A percentile compares a stretch with the other conserved stretches of the same genome.
These are phyloP conservation scores for Pseudogymnoascus sp. DNA, from an alignment of 2,329 filamentous ascomycete genomes.

Conservation along the genomic window DNA sequence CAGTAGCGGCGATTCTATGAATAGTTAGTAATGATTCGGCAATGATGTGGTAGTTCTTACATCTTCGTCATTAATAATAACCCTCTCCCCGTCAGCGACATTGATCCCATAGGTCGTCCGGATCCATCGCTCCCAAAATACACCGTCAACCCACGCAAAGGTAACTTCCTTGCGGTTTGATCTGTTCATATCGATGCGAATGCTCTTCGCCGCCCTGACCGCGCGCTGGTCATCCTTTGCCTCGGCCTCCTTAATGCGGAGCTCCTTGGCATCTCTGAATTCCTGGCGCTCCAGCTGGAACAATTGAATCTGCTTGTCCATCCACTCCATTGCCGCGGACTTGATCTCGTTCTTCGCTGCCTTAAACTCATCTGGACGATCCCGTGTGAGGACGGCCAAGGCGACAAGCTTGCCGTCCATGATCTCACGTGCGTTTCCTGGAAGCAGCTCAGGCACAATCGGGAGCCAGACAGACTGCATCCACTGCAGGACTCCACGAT, in stretches of 20 bases:
- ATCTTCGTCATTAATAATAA: slow-evolving; percentile 96
- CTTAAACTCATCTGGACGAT: slow-evolving; percentile 69
- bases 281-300: slow-evolving; percentile 93
- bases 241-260: slow-evolving; percentile 92
- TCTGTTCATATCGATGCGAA: slow-evolving; percentile 83
- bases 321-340: slow-evolving; percentile 92
- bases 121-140: slow-evolving; percentile 97
- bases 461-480: slow-evolving; percentile 96
- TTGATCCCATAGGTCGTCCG: slow-evolving; percentile 91
- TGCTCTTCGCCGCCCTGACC: slow-evolving; percentile 77
- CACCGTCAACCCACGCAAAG: slow-evolving; percentile 95
- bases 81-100: slow-evolving; percentile 74
- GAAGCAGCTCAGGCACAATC: slow-evolving; percentile 87
- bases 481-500: slow-evolving; percentile 72
- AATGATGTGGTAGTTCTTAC: slow-evolving; percentile 46
- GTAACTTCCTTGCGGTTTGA: slow-evolving; percentile 79
- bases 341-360: slow-evolving; percentile 83
- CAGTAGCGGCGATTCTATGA: slow-evolving; percentile 81
- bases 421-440: slow-evolving; percentile 83
- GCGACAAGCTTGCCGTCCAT: slow-evolving; percentile 96
- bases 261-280: slow-evolving; percentile 85
- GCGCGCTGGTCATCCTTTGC: slow-evolving; percentile 86
- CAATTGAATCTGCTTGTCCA: slow-evolving; percentile 86
- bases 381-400: slow-evolving; percentile 74
- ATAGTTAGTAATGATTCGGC: slow-evolving; percentile 28